These are phyloP conservation scores for Elsinoe fawcettii DNA, from an alignment of 2,329 filamentous ascomycete species.

Conservation along the genomic window DNA sequence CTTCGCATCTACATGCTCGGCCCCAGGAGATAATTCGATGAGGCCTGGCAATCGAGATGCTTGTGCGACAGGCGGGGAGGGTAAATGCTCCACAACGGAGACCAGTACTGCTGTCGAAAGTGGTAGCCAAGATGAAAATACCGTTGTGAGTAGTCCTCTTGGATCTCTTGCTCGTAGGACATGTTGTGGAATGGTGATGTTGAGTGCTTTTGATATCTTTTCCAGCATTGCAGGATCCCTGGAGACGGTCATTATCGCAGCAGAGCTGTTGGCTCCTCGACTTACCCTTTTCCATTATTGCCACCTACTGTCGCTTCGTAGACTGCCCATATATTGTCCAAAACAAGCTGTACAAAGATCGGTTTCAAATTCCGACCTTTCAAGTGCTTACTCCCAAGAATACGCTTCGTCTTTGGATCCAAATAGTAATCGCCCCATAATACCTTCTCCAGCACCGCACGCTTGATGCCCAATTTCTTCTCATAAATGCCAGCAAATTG, in stretches of 20 bases:
- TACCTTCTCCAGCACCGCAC: slow-evolving; percentile 79
- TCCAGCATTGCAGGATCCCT: slow-evolving; percentile 74
- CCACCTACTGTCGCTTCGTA: slow-evolving; percentile 85
- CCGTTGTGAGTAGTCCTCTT: slow-evolving; percentile 70
- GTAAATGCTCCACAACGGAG: slow-evolving; percentile 86
- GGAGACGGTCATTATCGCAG: slow-evolving; percentile 16
- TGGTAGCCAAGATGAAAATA: slow-evolving; percentile 86
- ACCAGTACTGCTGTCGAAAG: slow-evolving; percentile 87
- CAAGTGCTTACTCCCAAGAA: slow-evolving; percentile 82
- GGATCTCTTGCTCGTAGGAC: slow-evolving; percentile 77
- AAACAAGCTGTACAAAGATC: slow-evolving; percentile 92
- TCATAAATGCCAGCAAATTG: slow-evolving; percentile 93
- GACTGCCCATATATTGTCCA: slow-evolving; percentile 93
- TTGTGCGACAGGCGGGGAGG: slow-evolving; percentile 74
- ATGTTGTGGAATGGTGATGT: slow-evolving; percentile 75
- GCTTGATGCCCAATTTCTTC: slow-evolving; percentile 93
- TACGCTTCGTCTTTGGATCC: slow-evolving; percentile 92
- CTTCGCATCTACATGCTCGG: slow-evolving; percentile 57
- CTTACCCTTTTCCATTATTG: slow-evolving; percentile 70
- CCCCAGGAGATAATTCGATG: slow-evolving; percentile 70
- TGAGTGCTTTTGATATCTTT: slow-evolving; percentile 90
- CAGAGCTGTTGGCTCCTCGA: slow-evolving; percentile 30
- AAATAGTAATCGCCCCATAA: slow-evolving; percentile 96
- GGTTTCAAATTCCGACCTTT: slow-evolving; percentile 88
- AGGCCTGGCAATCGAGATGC: slow-evolving; percentile 70